Conservation (phyloP, 352 stramenopile genomes). For the Phytophthora colocasiae region DNA sequence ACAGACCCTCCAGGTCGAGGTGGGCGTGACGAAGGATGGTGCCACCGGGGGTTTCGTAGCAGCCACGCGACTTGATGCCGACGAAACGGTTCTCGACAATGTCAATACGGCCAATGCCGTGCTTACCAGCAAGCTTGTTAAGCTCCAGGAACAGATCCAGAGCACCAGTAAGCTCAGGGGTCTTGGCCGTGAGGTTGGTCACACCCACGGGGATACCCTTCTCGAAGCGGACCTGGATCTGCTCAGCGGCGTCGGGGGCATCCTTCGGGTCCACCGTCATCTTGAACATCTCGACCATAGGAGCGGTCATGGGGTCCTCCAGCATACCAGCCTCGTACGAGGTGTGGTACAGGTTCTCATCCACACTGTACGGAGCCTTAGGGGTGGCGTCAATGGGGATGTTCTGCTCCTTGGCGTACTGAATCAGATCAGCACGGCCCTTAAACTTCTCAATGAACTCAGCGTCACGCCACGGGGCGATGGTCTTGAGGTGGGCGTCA, state of each 20-base stretch:
- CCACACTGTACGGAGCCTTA: slow-evolving; percentile 98
- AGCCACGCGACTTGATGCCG: slow-evolving; percentile 98
- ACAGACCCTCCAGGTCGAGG: slow-evolving; percentile 95
- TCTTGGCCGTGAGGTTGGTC: slow-evolving; percentile 90
- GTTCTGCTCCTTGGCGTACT: slow-evolving; percentile 96
- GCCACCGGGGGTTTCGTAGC: slow-evolving; percentile 98
- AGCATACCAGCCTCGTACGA: slow-evolving; percentile 98
- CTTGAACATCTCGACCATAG: slow-evolving; percentile 98
- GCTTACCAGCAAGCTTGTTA: slow-evolving; percentile 96
- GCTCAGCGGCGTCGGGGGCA: slow-evolving; percentile 91
- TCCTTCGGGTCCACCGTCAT: slow-evolving; percentile 97
- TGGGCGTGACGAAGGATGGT: slow-evolving; percentile 92
- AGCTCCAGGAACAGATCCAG: slow-evolving; percentile 97
- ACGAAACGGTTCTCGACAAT: slow-evolving; percentile 99
- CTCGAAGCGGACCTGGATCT: slow-evolving; percentile 95
- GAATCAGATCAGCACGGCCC: slow-evolving; percentile 95
- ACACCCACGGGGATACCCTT: slow-evolving; percentile 95
- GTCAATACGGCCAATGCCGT: slow-evolving; percentile 98
- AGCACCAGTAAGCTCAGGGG: slow-evolving; percentile 90
- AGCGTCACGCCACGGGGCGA: slow-evolving; percentile 97
- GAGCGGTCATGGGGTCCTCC: slow-evolving; percentile 94
- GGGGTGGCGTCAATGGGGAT: slow-evolving; percentile 98
- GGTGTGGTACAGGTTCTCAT: slow-evolving; percentile 99
- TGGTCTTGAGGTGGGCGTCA: slow-evolving; percentile 95
- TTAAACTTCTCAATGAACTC: slow-evolving; percentile 99